Base-by-base conservation (phyloP, 2,329 filamentous ascomycete species). In the Fusarium xyrophilum region DNA sequence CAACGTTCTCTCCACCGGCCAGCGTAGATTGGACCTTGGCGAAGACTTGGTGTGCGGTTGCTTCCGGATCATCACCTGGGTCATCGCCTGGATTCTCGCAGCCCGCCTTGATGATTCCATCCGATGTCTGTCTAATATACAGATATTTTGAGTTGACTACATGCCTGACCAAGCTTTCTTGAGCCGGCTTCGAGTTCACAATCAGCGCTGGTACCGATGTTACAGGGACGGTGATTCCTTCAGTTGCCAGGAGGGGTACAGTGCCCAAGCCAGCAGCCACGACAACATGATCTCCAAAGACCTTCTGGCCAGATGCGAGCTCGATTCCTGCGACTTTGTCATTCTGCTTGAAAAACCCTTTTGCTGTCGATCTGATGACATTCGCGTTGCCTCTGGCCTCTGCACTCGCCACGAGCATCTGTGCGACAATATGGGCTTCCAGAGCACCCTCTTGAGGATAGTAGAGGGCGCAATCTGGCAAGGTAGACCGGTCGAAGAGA, bases 231-330 rank as follows among this genome's bases (percentile, higher is more conserved):
- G 12, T 28, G 10, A 67, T 47, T 6, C 19, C n/a, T 30, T 65
- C 58, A 6, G 4, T 48, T 21, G 30, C 63, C 1, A 69, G 36
- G 5, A 69, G 48, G 19, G 58, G 27, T 1, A 64, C 42, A 10
- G 25, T 67, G 3, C 67, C 67, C 6, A 69, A 13, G 1, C 67
- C 67, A 4, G 67, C 67, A 12, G 67, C 67, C 12, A 69, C 59
- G 3, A 69, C 50, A 10, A 70, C 3, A 7, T 70, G 59, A 21
- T 67, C 25, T 1, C 53, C 54, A 5, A 30, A 13, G 0, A 64
- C 23, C 7, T 60, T 40, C 7, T 52, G 35, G 0, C 51, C 67
- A 12, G 63, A 57, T 27, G 39, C n/a, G 4, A 69, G 23, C 3
- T 39, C 5, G 1, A 70, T 52, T 13, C 67, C 67, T 14, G 21